These are phyloP conservation scores for Acanthamoeba triangularis DNA, from an alignment of 208 protist species.

Conservation along the genomic window DNA sequence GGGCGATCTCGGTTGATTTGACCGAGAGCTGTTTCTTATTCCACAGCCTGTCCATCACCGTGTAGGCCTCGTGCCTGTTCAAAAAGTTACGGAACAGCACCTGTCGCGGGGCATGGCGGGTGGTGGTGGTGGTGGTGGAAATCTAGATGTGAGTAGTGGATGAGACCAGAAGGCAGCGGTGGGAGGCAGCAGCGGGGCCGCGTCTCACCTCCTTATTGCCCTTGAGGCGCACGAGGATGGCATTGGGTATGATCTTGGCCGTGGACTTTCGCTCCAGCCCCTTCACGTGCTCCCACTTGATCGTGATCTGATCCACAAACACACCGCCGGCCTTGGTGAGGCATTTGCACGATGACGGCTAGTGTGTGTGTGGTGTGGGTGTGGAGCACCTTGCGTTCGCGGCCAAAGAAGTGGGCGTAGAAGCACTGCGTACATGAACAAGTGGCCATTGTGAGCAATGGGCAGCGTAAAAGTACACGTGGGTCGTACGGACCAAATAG, in stretches of 20 bases:
- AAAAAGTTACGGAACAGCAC: slow-evolving; percentile 59
- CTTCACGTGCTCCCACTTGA: slow-evolving; percentile 36
- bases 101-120: neutral
- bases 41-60: slow-evolving; percentile 45
- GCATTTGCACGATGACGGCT: neutral
- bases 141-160: too few relatives aligned
- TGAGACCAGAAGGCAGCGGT: neutral
- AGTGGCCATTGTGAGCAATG: neutral
- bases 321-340: too few relatives aligned
- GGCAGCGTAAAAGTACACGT: neutral
- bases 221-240: slow-evolving; percentile 33
- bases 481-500: neutral
- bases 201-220: neutral
- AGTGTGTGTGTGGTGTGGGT: neutral
- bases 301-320: neutral
- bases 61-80: slow-evolving; percentile 54
- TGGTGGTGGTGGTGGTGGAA: too few relatives aligned
- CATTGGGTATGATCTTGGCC: slow-evolving; percentile 30
- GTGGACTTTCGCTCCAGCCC: slow-evolving; percentile 29
- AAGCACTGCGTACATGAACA: neutral
- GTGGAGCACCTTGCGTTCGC: slow-evolving; percentile 34
- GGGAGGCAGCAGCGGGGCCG: neutral
- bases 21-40: slow-evolving; percentile 47
- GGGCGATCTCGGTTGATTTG: slow-evolving; percentile 17
- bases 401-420: slow-evolving; percentile 49